Evolutionary conservation across 257 asterid genomes (phyloP).

Genomic region (Vinca minor): DNA sequence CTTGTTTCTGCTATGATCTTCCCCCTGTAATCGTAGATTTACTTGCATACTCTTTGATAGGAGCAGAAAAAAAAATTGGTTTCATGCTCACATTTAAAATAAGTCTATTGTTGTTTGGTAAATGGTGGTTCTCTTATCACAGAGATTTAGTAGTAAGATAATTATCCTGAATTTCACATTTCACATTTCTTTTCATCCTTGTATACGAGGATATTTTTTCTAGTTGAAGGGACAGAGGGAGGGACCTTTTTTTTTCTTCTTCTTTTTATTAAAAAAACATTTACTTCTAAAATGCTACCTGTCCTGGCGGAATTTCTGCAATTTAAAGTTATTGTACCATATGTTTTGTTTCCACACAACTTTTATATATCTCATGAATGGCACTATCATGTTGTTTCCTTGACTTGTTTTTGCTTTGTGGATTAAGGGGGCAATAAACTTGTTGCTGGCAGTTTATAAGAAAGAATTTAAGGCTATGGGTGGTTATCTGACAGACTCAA

Average conservation of each 20-base stretch:
- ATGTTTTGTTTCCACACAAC: neutral
- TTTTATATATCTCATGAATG: neutral
- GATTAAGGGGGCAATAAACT: conserved; percentile 85
- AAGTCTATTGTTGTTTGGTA: neutral
- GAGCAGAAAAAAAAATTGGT: neutral
- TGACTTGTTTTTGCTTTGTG: conserved; percentile 16
- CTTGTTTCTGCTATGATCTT: neutral
- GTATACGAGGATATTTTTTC: neutral
- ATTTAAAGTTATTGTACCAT: too few species aligned
- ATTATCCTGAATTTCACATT: neutral
- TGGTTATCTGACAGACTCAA: conserved; percentile 75
- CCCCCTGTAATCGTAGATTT: neutral
- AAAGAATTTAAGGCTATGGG: conserved; percentile 74
- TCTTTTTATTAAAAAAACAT: neutral
- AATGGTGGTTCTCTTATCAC: neutral
- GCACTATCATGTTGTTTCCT: neutral
- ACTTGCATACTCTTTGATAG: neutral
- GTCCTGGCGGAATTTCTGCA: too few species aligned
- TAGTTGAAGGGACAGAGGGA: neutral
- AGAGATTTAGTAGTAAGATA: neutral
- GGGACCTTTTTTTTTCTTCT: too few species aligned
- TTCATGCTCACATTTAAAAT: neutral
- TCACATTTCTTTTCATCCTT: neutral
- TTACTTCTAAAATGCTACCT: neutral
- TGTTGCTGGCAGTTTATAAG: conserved; percentile 88